A percentile compares a stretch with the other conserved stretches of the same genome.
Evolutionary conservation across 148 eudicot genomes (phyloP).

Genomic region (Cornus kousa): DNA sequence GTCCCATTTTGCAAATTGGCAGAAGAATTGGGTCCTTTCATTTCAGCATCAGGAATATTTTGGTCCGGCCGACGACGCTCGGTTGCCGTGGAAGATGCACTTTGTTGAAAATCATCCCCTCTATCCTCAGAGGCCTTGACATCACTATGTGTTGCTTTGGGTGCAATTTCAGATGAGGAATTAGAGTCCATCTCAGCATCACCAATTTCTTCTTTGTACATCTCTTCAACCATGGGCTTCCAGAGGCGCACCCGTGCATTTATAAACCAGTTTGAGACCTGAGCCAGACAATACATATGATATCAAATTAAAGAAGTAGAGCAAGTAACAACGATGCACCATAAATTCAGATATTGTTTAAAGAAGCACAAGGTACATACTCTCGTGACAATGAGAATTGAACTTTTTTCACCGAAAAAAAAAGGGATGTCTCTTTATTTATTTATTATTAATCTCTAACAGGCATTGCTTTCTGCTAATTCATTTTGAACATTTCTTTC

Average conservation of each 20-base stretch:
- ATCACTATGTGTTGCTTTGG: slow-evolving; percentile 15
- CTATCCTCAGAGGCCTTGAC: slow-evolving; percentile 1
- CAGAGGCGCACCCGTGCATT: slow-evolving; percentile 77
- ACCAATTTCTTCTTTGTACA: slow-evolving; percentile 33
- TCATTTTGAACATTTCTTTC: not conserved
- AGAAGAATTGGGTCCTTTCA: not conserved
- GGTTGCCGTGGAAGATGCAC: slow-evolving; percentile 8
- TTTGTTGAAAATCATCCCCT: slow-evolving; percentile 21
- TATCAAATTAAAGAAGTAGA: not conserved
- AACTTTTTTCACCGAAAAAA: not conserved
- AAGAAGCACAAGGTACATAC: not conserved
- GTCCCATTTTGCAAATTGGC: slow-evolving; percentile 2
- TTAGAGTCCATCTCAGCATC: slow-evolving; percentile 24
- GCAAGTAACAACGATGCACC: not conserved
- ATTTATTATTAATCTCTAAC: not conserved
- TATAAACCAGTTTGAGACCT: slow-evolving; percentile 92
- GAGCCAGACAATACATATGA: not conserved
- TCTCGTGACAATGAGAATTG: not conserved
- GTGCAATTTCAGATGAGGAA: slow-evolving; percentile 24
- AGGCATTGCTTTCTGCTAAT: not conserved
- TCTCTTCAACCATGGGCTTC: slow-evolving; percentile 76
- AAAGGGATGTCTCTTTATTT: not conserved
- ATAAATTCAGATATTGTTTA: not conserved
- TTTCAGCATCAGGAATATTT: slow-evolving; percentile 5
- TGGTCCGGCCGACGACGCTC: slow-evolving; percentile 1